These are phyloP conservation scores for Fusarium begoniae DNA, from an alignment of 2,329 filamentous ascomycete species.

Conservation along the genomic window DNA sequence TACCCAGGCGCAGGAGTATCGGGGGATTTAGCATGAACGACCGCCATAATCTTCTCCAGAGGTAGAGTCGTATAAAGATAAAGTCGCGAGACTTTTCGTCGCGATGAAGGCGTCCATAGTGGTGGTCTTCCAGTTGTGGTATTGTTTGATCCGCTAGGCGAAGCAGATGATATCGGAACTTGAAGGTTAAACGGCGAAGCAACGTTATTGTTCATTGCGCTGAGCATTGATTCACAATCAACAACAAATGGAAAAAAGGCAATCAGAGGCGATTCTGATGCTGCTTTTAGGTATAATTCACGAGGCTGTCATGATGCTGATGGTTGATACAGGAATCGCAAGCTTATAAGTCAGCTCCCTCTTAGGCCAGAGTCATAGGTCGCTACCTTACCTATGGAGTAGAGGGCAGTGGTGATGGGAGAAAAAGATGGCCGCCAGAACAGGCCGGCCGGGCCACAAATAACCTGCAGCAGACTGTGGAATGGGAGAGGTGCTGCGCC, in stretches of 20 bases:
- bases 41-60: constrained; percentile 58
- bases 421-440: constrained; percentile 25
- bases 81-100: constrained; percentile 63
- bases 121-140: constrained; percentile 60
- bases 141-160: constrained; percentile 44
- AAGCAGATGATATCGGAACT: constrained; percentile 34
- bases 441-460: constrained; percentile 13
- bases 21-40: constrained; percentile 54
- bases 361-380: constrained; percentile 15
- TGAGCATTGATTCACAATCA: not conserved
- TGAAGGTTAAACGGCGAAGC: constrained; percentile 30
- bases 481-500: constrained; percentile 31
- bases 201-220: constrained; percentile 21
- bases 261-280: not conserved
- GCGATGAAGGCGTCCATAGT: constrained; percentile 63
- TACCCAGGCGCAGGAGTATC: constrained; percentile 60
- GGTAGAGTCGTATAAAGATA: constrained; percentile 66
- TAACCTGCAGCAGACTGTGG: constrained; percentile 14
- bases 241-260: constrained; percentile 3
- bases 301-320: constrained; percentile 29
- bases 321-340: constrained; percentile 10
- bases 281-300: constrained; percentile 25
- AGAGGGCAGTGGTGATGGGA: constrained; percentile 26
- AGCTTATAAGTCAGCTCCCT: constrained; percentile 33
- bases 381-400: not conserved